These are phyloP conservation scores for Heterobasidion occidentale DNA, from an alignment of 1,284 basidiomycete genomes.

Conservation along the genomic window DNA sequence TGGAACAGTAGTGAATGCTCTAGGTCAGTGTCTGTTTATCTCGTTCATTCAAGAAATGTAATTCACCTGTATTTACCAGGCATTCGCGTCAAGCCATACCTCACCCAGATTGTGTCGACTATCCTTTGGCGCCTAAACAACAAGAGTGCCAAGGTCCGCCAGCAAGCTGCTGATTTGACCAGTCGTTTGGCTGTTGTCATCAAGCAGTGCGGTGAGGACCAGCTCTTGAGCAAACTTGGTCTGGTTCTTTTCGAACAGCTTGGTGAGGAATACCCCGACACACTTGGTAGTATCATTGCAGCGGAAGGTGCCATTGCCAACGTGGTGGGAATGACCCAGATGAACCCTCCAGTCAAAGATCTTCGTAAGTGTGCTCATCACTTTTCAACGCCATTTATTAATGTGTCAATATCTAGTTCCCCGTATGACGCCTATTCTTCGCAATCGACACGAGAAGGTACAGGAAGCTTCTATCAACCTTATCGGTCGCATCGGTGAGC, in stretches of 20 bases:
- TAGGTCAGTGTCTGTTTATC: constrained; percentile 31
- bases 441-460: constrained; percentile 99
- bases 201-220: constrained; percentile 98
- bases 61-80: constrained; percentile 20
- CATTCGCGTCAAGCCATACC: constrained; percentile 97
- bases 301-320: constrained; percentile 98
- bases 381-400: constrained; percentile 8
- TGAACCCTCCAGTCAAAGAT: constrained; percentile 99
- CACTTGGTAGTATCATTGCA: constrained; percentile 96
- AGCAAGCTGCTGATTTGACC: constrained; percentile 97
- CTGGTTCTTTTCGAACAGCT: constrained; percentile 98
- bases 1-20: constrained; percentile 92
- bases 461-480: constrained; percentile 99
- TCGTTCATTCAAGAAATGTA: background rate
- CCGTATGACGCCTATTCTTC: constrained; percentile 98
- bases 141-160: constrained; percentile 98
- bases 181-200: constrained; percentile 94
- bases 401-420: constrained; percentile 54
- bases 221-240: constrained; percentile 92
- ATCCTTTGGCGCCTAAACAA: constrained; percentile 99
- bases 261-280: constrained; percentile 99
- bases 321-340: constrained; percentile 99
- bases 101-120: constrained; percentile 99
- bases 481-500: constrained; percentile 91
- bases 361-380: constrained; percentile 56